Percentiles rank a stretch among this genome's conserved stretches.
Evolutionary conservation across 2,329 filamentous ascomycete species (phyloP).

Genomic region (Elsinoe necatrix): DNA sequence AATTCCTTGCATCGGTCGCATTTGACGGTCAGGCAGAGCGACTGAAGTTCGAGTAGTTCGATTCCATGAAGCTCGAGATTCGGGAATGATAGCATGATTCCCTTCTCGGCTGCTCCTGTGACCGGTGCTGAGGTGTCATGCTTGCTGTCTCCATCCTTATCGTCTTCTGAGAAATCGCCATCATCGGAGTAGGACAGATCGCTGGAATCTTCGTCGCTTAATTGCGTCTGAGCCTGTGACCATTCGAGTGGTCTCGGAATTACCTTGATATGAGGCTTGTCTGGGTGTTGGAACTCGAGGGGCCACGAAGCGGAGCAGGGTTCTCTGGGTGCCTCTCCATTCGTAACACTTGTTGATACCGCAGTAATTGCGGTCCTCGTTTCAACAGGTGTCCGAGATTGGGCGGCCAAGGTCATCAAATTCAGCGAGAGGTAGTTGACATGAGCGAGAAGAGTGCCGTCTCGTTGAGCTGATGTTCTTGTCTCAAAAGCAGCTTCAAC

Average conservation of each 20-base stretch:
- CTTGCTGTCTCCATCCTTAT: constrained; percentile 32
- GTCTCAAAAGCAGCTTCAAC: constrained; percentile 54
- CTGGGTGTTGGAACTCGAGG: constrained; percentile 27
- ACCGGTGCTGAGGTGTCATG: constrained; percentile 31
- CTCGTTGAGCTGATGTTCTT: constrained; percentile 48
- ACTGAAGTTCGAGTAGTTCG: constrained; percentile 62
- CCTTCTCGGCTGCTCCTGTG: constrained; percentile 48
- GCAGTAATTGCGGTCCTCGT: not conserved
- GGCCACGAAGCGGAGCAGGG: not conserved
- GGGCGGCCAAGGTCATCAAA: constrained; percentile 52
- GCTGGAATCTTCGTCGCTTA: constrained; percentile 26
- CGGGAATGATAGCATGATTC: constrained; percentile 72
- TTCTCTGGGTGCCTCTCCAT: not conserved
- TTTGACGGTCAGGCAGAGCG: constrained; percentile 62
- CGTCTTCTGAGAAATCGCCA: constrained; percentile 42
- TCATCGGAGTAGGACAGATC: constrained; percentile 39
- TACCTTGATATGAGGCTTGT: constrained; percentile 58
- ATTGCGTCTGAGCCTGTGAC: constrained; percentile 33
- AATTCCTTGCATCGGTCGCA: constrained; percentile 70
- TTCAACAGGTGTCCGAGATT: not conserved
- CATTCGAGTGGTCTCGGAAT: constrained; percentile 75
- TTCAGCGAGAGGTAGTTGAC: constrained; percentile 68
- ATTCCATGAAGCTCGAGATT: constrained; percentile 67
- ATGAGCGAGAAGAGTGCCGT: constrained; percentile 61
- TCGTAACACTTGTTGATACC: not conserved